phyloP scores from a whole-genome alignment of 331 rosid genomes.

The Telfairia occidentalis region DNA sequence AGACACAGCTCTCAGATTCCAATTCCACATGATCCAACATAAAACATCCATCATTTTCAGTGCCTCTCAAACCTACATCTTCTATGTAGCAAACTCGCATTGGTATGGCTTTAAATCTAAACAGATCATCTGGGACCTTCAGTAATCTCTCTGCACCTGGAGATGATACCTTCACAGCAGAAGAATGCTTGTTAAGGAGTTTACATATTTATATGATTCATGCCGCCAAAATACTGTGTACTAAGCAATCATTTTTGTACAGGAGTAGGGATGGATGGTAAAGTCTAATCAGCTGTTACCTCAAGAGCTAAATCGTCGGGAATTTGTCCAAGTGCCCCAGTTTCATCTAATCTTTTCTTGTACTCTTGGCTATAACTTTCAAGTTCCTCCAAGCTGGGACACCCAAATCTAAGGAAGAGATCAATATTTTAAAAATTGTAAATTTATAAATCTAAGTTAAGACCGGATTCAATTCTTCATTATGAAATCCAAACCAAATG shows the following conservation, averaged over 20 bases:
- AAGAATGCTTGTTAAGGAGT: not conserved
- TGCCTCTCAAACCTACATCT: slow-evolving; percentile 29
- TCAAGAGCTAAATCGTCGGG: slow-evolving; percentile 75
- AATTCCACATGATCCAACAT: slow-evolving; percentile 48
- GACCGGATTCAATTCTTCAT: not conserved
- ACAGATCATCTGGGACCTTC: slow-evolving; percentile 64
- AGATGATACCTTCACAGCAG: slow-evolving; percentile 60
- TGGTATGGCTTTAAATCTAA: slow-evolving; percentile 64
- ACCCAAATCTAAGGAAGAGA: slow-evolving; percentile 52
- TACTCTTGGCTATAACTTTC: slow-evolving; percentile 54
- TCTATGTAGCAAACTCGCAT: slow-evolving; percentile 54
- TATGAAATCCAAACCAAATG: not conserved
- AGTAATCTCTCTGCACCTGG: slow-evolving; percentile 86
- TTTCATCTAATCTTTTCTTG: slow-evolving; percentile 69
- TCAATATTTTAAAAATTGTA: not conserved
- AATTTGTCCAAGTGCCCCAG: slow-evolving; percentile 69
- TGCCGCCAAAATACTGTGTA: not conserved
- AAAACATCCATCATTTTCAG: slow-evolving; percentile 45
- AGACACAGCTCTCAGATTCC: slow-evolving; percentile 50
- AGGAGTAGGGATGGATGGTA: not conserved
- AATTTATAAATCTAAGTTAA: not conserved
- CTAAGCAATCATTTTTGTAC: not conserved
- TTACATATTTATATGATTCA: not conserved
- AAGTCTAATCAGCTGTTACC: slow-evolving; percentile 28
- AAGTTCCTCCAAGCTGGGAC: slow-evolving; percentile 75